A percentile compares a stretch with the other conserved stretches of the same genome.
These are phyloP conservation scores for Thuidium tamariscinum DNA, from an alignment of 225 moss, liverwort and hornwort genomes.

Conservation along the genomic window DNA sequence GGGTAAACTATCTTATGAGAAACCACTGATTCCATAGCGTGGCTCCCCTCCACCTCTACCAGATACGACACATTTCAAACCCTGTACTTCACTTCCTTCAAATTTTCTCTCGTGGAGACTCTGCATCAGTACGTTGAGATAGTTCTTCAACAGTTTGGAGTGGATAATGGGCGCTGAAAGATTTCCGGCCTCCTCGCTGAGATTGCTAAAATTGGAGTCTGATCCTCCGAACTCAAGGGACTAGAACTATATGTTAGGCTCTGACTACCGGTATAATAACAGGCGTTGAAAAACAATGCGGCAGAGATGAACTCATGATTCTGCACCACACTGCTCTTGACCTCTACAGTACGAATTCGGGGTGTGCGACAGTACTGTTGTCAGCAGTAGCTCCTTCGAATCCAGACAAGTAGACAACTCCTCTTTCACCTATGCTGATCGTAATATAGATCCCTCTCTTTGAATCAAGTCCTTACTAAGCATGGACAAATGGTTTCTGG, in stretches of 20 bases:
- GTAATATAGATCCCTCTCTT: background rate
- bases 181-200: background rate
- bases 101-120: conserved; percentile 21
- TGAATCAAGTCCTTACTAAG: background rate
- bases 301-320: background rate
- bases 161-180: background rate
- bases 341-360: background rate
- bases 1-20: conserved; percentile 79
- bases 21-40: conserved; percentile 93
- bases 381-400: background rate
- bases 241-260: background rate
- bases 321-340: background rate
- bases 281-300: background rate
- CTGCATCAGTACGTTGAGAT: conserved; percentile 36
- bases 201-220: background rate
- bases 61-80: conserved; percentile 59
- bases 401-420: background rate
- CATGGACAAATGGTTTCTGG: background rate
- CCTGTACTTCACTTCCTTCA: conserved; percentile 24
- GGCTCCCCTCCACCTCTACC: conserved; percentile 64
- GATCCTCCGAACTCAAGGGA: background rate
- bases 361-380: background rate
- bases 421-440: background rate
- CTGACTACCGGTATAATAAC: background rate
- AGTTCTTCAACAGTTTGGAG: background rate